phyloP scores from a whole-genome alignment of 2,329 filamentous ascomycete species.

The Cercospora nicotianae region DNA sequence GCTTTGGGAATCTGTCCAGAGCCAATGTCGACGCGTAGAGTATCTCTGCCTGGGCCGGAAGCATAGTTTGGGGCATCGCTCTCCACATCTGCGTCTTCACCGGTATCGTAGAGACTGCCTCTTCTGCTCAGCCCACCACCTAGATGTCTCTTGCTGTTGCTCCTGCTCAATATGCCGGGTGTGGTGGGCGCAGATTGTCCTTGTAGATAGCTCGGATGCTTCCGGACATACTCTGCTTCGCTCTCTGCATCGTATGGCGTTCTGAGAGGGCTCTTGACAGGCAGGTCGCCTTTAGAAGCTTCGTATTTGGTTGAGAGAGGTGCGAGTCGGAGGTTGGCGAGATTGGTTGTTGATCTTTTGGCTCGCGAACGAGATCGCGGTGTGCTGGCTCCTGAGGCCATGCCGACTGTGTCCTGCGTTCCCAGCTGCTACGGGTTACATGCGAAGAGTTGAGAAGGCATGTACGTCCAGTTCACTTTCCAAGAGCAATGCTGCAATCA shows the following conservation, averaged over 20 bases:
- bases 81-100: conserved; percentile 17
- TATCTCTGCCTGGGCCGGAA: neutral
- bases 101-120: conserved; percentile 32
- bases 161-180: conserved; percentile 50
- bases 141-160: conserved; percentile 41
- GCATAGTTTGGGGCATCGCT: conserved; percentile 2
- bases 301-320: conserved; percentile 53
- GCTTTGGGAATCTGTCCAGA: conserved; percentile 44
- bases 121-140: conserved; percentile 38
- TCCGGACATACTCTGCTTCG: conserved; percentile 30
- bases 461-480: neutral
- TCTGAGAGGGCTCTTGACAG: conserved; percentile 35
- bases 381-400: conserved; percentile 24
- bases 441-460: neutral
- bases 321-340: conserved; percentile 61
- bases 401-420: neutral
- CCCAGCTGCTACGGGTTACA: neutral
- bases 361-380: conserved; percentile 36
- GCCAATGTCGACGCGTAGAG: conserved; percentile 22
- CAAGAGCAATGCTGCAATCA: neutral
- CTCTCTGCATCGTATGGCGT: conserved; percentile 31
- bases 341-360: conserved; percentile 59
- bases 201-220: conserved; percentile 50
- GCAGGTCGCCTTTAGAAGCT: conserved; percentile 31
- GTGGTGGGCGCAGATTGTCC: conserved; percentile 51